phyloP scores from a whole-genome alignment of 2,329 filamentous ascomycete species.

The Graphilbum sp. region DNA sequence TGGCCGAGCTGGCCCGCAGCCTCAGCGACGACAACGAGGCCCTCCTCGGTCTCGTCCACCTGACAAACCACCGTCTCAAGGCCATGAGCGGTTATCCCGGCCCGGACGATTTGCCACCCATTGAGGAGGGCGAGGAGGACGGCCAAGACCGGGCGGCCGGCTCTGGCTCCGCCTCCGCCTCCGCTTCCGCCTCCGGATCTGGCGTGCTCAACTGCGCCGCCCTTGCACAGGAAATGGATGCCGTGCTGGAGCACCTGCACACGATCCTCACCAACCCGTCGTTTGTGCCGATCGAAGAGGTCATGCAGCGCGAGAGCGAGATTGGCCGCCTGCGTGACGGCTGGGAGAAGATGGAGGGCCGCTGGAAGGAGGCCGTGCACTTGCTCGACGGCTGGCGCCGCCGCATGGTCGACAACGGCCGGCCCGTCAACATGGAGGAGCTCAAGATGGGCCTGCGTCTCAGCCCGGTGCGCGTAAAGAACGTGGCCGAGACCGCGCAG shows the following conservation, averaged over 20 bases:
- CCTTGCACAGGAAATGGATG: conserved; percentile 58
- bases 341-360: conserved; percentile 84
- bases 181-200: no score
- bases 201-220: conserved; percentile 31
- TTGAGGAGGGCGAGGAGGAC: no score
- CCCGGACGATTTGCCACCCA: no score
- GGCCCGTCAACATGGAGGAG: conserved; percentile 52
- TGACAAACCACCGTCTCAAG: conserved; percentile 54
- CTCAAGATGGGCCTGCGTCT: conserved; percentile 51
- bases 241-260: conserved; percentile 64
- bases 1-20: conserved; percentile 67
- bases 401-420: conserved; percentile 55
- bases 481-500: conserved; percentile 29
- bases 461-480: conserved; percentile 38
- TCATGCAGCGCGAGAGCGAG: conserved; percentile 81
- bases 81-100: conserved; percentile 44
- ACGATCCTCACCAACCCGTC: conserved; percentile 85
- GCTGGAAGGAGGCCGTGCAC: conserved; percentile 77
- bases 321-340: conserved; percentile 68
- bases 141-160: conserved; percentile 14
- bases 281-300: conserved; percentile 89
- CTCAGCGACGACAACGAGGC: conserved; percentile 87
- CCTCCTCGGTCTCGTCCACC: conserved; percentile 54
- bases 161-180: no score
- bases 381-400: conserved; percentile 89